phyloP scores from a whole-genome alignment of 225 moss, liverwort and hornwort genomes.

The Climacium dendroides region DNA sequence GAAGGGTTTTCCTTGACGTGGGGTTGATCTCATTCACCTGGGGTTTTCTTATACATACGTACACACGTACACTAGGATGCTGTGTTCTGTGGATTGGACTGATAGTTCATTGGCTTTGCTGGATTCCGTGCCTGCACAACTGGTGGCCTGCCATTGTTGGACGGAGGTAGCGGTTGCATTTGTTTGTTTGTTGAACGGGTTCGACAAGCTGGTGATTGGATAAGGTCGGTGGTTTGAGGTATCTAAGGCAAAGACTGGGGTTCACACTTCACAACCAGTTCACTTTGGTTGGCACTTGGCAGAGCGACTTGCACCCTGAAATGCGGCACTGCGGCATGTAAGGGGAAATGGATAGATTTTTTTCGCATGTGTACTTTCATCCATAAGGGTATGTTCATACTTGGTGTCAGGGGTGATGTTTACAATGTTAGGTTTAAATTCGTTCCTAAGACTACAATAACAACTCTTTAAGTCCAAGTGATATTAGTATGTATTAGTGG shows the following conservation, averaged over 20 bases:
- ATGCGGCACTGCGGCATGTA: not conserved
- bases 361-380: not conserved
- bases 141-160: not conserved
- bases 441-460: no score
- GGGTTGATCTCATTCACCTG: not conserved
- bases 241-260: no score
- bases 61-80: no score
- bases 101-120: not conserved
- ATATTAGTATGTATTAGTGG: no score
- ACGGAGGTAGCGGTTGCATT: not conserved
- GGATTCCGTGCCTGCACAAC: not conserved
- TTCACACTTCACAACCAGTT: not conserved
- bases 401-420: no score
- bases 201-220: not conserved
- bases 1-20: not conserved
- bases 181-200: not conserved
- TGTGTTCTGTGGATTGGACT: no score
- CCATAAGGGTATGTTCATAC: no score
- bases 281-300: not conserved
- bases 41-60: no score
- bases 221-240: not conserved
- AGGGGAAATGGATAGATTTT: not conserved
- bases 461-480: no score
- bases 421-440: no score
- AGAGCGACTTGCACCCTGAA: not conserved